These are phyloP conservation scores for Malassezia obtusa DNA, from an alignment of 1,284 basidiomycete genomes.

Conservation along the genomic window DNA sequence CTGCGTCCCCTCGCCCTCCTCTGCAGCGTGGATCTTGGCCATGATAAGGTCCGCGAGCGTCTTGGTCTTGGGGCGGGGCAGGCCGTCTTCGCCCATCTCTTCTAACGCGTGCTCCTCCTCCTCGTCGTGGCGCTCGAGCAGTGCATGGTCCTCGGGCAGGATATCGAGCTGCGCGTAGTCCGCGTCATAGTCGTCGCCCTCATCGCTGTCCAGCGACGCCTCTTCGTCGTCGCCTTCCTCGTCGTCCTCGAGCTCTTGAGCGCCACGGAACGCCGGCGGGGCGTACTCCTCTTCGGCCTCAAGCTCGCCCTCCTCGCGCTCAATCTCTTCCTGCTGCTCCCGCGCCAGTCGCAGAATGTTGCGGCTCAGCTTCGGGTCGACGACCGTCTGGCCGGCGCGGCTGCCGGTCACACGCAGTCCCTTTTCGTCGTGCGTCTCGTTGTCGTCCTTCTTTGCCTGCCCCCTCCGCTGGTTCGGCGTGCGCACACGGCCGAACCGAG, in stretches of 20 bases:
- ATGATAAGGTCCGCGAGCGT: slow-evolving; percentile 86
- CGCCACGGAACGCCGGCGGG: slow-evolving; percentile 29
- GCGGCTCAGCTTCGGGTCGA: slow-evolving; percentile 61
- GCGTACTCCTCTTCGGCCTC: slow-evolving; percentile 43
- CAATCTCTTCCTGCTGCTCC: slow-evolving; percentile 78
- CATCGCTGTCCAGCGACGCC: slow-evolving; percentile 28
- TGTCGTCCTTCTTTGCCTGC: not conserved
- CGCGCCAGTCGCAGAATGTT: slow-evolving; percentile 85
- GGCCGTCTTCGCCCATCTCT: slow-evolving; percentile 19
- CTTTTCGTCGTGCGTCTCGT: not conserved
- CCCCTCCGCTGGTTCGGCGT: slow-evolving; percentile 6
- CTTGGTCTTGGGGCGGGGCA: slow-evolving; percentile 26
- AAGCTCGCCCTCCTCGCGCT: slow-evolving; percentile 38
- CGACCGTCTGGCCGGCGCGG: slow-evolving; percentile 32
- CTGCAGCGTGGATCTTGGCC: slow-evolving; percentile 65
- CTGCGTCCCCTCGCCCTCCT: slow-evolving; percentile 52
- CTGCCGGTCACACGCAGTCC: slow-evolving; percentile 27
- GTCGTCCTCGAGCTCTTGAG: slow-evolving; percentile 47
- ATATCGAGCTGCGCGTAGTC: slow-evolving; percentile 41
- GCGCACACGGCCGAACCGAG: slow-evolving; percentile 15
- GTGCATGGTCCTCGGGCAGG: slow-evolving; percentile 37
- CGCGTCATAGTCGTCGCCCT: slow-evolving; percentile 36
- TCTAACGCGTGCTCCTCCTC: slow-evolving; percentile 19
- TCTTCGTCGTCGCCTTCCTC: slow-evolving; percentile 31
- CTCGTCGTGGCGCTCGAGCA: slow-evolving; percentile 37